Evolutionary conservation across 441 rosid species (phyloP).

Genomic region (Pelargonium cotyledonis): DNA sequence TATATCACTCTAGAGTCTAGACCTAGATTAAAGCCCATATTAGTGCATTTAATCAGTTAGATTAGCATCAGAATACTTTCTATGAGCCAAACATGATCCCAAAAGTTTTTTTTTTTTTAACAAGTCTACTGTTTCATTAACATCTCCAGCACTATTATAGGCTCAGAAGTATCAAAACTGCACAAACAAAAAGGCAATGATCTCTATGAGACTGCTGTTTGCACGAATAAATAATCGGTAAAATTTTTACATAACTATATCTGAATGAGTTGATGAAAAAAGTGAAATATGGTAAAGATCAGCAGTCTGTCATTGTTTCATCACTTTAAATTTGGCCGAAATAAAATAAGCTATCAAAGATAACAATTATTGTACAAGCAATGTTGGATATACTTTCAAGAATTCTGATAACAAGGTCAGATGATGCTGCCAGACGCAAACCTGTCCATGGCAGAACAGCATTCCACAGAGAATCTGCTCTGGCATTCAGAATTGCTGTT

Average conservation of each 20-base stretch:
- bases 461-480: constrained; percentile 2
- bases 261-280: no score
- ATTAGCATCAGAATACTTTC: no score
- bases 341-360: neutral
- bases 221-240: no score
- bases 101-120: no score
- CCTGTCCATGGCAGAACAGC: constrained; percentile 10
- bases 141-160: no score
- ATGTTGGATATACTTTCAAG: constrained; percentile 2
- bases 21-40: neutral
- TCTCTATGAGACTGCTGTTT: no score
- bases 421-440: constrained; percentile 9
- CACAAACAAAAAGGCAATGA: no score
- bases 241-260: no score
- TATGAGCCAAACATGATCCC: no score
- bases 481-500: constrained; percentile 13
- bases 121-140: no score
- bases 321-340: constrained; percentile 5
- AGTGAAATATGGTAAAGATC: neutral
- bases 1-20: neutral
- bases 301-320: constrained; percentile 1
- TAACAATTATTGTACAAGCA: constrained; percentile 11
- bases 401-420: constrained; percentile 18
- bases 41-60: neutral
- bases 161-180: no score